Conservation (phyloP, 768 basidiomycete species). For the Suillus decipiens region DNA sequence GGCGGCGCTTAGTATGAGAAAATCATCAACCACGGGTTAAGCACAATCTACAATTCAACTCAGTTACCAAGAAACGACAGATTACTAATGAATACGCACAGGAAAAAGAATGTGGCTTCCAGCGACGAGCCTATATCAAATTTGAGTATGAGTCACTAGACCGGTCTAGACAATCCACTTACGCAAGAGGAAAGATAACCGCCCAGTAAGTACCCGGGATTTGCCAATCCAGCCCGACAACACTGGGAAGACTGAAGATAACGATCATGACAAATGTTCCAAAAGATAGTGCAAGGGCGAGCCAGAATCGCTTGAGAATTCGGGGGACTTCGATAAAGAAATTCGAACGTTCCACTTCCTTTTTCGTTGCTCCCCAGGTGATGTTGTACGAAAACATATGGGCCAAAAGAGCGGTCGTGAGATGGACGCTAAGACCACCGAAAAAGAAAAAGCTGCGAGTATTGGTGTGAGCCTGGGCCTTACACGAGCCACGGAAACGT, state of each 20-base stretch:
- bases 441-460: conserved; percentile 41
- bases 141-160: background rate
- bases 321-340: conserved; percentile 85
- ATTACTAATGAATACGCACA: conserved; percentile 41
- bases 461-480: background rate
- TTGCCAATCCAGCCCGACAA: conserved; percentile 66
- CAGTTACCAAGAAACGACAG: conserved; percentile 5
- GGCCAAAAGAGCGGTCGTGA: conserved; percentile 46
- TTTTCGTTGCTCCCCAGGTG: conserved; percentile 44
- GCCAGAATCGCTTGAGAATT: conserved; percentile 79
- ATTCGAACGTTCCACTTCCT: conserved; percentile 79
- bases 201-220: conserved; percentile 69
- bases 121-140: conserved; percentile 51
- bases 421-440: conserved; percentile 48
- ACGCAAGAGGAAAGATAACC: conserved; percentile 74
- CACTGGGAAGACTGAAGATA: conserved; percentile 46
- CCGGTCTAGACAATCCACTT: conserved; percentile 30
- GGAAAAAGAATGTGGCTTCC: conserved; percentile 75
- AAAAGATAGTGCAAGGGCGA: conserved; percentile 58
- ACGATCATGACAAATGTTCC: conserved; percentile 53
- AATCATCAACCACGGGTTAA: conserved; percentile 90
- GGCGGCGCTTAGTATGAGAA: conserved; percentile 52
- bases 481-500: background rate
- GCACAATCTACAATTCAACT: conserved; percentile 55
- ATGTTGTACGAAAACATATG: conserved; percentile 55